Conservation (phyloP, 2,329 filamentous ascomycete species). For the Fusarium veterinarium region DNA sequence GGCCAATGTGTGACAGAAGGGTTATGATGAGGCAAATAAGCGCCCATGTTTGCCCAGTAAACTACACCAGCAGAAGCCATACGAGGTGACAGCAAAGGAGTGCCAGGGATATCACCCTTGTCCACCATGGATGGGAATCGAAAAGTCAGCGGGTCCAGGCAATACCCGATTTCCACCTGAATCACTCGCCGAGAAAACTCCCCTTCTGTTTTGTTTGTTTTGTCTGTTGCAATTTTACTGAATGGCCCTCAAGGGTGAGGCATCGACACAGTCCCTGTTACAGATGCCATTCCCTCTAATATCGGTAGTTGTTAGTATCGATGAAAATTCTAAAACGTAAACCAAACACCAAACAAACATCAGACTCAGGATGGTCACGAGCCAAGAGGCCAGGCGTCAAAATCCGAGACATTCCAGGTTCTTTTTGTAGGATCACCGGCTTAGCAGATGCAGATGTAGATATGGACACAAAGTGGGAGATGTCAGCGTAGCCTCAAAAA, state of each 20-base stretch:
- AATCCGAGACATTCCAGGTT: slow-evolving; percentile 23
- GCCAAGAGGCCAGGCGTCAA: slow-evolving; percentile 23
- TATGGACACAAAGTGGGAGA: background rate
- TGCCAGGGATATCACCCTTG: slow-evolving; percentile 25
- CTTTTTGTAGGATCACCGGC: background rate
- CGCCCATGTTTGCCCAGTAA: slow-evolving; percentile 9
- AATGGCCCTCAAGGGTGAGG: slow-evolving; percentile 4
- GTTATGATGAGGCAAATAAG: slow-evolving; percentile 23
- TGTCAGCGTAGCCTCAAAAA: slow-evolving; percentile 28
- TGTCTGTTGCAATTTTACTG: slow-evolving; percentile 14
- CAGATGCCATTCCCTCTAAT: slow-evolving; percentile 14
- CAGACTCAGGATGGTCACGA: slow-evolving; percentile 21
- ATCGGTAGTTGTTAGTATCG: slow-evolving; percentile 1
- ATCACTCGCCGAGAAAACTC: slow-evolving; percentile 26
- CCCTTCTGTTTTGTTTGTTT: slow-evolving; percentile 13
- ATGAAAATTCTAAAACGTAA: slow-evolving; percentile 8
- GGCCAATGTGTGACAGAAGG: slow-evolving; percentile 2
- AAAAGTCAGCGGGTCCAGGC: slow-evolving; percentile 26
- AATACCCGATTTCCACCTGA: slow-evolving; percentile 36
- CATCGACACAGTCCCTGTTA: slow-evolving; percentile 17
- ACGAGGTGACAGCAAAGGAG: slow-evolving; percentile 12
- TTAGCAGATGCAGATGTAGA: background rate
- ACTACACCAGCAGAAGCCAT: background rate
- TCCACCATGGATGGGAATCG: slow-evolving; percentile 26
- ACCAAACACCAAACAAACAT: slow-evolving; percentile 1